Evolutionary conservation across 2,329 filamentous ascomycete species (phyloP).

Genomic region (Fusarium devonianum): DNA sequence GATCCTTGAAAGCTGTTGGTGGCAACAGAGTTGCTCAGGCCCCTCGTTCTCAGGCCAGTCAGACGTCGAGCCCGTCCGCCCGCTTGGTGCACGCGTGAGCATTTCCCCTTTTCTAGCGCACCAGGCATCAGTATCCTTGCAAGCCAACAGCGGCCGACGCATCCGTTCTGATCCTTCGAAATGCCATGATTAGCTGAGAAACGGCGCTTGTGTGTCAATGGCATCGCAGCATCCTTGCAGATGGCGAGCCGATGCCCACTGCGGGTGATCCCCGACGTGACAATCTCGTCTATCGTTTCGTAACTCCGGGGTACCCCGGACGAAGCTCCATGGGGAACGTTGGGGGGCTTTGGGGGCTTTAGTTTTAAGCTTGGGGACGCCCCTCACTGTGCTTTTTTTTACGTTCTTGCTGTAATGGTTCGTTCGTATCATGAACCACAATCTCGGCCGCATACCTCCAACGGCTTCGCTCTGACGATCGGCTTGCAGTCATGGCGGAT

Average conservation of each 20-base stretch:
- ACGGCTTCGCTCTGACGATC: slow-evolving; percentile 2
- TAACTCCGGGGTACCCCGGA: slow-evolving; percentile 10
- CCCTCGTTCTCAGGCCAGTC: not conserved
- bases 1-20: not conserved
- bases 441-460: not conserved
- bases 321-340: slow-evolving; percentile 8
- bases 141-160: not conserved
- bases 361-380: slow-evolving; percentile 1
- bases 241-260: not conserved
- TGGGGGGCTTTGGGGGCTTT: no score
- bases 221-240: not conserved
- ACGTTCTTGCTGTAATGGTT: not conserved
- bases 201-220: not conserved
- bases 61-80: not conserved
- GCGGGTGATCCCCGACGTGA: not conserved
- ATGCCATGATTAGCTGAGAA: not conserved
- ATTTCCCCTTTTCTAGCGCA: slow-evolving; percentile 9
- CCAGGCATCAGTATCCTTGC: slow-evolving; percentile 1
- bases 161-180: not conserved
- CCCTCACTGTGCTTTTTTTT: slow-evolving; percentile 6
- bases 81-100: not conserved
- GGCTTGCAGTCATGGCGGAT: slow-evolving; percentile 12
- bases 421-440: not conserved
- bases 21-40: not conserved
- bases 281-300: not conserved